Evolutionary conservation across 1,139 yeast species (phyloP).

Genomic region (Diutina pseudorugosa): DNA sequence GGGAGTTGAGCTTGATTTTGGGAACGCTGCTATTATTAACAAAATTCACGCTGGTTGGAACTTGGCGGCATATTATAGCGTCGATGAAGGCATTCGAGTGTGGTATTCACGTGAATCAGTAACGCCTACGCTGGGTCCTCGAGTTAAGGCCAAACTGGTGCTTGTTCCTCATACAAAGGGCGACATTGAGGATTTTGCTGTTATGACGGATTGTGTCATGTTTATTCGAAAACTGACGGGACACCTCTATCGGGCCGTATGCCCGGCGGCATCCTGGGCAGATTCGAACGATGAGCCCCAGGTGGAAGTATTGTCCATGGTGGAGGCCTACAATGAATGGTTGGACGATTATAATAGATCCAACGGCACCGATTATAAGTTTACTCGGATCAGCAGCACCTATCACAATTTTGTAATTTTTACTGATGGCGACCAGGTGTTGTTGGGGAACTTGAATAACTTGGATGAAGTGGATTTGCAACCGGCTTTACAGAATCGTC

Average conservation of each 20-base stretch:
- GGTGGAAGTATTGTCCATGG: conserved; percentile 7
- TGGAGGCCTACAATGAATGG: conserved; percentile 19
- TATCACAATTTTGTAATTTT: conserved; percentile 41
- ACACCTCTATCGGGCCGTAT: conserved; percentile 27
- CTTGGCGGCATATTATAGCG: conserved; percentile 33
- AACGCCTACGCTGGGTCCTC: conserved; percentile 13
- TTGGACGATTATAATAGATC: conserved; percentile 11
- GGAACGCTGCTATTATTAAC: conserved; percentile 14
- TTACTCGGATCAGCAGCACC: conserved; percentile 38
- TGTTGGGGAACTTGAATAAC: conserved; percentile 24
- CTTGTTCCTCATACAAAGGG: background rate
- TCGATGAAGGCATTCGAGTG: conserved; percentile 41
- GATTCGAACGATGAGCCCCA: conserved; percentile 7
- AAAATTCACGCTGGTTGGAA: conserved; percentile 66
- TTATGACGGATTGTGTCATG: conserved; percentile 40
- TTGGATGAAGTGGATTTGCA: conserved; percentile 11
- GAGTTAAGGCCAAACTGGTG: conserved; percentile 29
- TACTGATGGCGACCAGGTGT: conserved; percentile 37
- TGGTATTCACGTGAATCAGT: conserved; percentile 36
- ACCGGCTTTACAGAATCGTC: conserved; percentile 36
- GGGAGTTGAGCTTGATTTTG: conserved; percentile 40
- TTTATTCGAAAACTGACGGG: conserved; percentile 31
- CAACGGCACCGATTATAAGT: conserved; percentile 13
- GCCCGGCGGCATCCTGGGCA: conserved; percentile 13
- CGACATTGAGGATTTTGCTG: conserved; percentile 33